A percentile compares a stretch with the other conserved stretches of the same genome.
Evolutionary conservation across 2,329 filamentous ascomycete species (phyloP).

Genomic region (Drechslera avenae): DNA sequence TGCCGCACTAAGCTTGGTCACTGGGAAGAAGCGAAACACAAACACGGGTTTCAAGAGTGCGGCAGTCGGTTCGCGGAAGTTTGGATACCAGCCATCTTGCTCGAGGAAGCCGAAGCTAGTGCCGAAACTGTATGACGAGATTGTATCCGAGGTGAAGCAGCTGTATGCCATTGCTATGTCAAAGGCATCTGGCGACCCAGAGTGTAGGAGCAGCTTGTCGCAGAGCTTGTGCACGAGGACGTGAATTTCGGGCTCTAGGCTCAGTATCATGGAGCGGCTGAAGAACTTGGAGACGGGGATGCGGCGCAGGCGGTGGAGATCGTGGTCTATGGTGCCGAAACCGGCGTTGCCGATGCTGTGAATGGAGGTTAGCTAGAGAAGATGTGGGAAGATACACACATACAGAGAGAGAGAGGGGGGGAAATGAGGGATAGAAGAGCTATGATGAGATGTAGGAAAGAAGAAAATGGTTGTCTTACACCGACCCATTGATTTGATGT

Average conservation of each 20-base stretch:
- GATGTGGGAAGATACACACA: no score
- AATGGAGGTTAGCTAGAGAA: no score
- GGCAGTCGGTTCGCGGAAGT: conserved; percentile 30
- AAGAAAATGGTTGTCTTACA: conserved; percentile 14
- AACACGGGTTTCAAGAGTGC: conserved; percentile 27
- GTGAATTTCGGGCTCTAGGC: conserved; percentile 31
- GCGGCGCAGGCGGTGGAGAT: conserved; percentile 41
- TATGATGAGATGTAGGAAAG: no score
- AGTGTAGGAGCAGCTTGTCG: conserved; percentile 29
- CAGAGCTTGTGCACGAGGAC: conserved; percentile 29
- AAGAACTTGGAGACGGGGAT: conserved; percentile 46
- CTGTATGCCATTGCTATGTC: conserved; percentile 36
- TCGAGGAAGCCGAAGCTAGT: conserved; percentile 32
- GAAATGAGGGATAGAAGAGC: no score
- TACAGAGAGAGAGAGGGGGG: no score
- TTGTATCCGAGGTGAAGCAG: conserved; percentile 34
- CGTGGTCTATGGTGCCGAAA: conserved; percentile 33
- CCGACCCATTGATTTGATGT: conserved; percentile 34
- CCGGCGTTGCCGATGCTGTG: conserved; percentile 27
- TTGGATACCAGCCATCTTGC: conserved; percentile 33
- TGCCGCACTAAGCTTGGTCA: conserved; percentile 24
- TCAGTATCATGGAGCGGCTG: conserved; percentile 34
- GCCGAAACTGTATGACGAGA: conserved; percentile 32
- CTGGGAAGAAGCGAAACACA: conserved; percentile 34
- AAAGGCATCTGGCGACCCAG: conserved; percentile 22